Evolutionary conservation across 371 early-diverging fungal genomes (phyloP), one percentile per base, ranked within the genome.

Genomic region (Batkoa obscura): DNA sequence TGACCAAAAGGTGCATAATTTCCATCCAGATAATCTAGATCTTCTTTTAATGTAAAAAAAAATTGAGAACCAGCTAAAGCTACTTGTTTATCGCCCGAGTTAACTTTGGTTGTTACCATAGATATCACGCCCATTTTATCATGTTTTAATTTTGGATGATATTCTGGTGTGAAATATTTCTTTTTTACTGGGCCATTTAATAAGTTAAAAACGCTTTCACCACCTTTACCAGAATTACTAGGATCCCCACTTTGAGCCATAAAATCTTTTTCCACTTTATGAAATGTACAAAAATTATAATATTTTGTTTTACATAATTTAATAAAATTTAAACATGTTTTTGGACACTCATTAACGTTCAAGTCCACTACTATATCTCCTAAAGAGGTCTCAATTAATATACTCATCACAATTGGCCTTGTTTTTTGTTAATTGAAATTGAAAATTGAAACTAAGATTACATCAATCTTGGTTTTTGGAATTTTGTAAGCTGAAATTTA

Each of bases 1-100:
- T 84, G 71, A 0, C 99, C 99, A 79, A 99, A 94, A 15, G 97
- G 83, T 8, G 94, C 89, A 51, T 94, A 93, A 60, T 87, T 86
- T n/a, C 90, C 91, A 65, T 99, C 93, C 36, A 99, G 71, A 64
- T 91, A 93, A 48, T 85, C 85, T 13, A 94, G 64, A 45, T 70
- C 68, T 33, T 93, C 90, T 0, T 73, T 75, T 36, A 94, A 68
- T 0, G 98, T 95, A 51, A 99, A 88, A 58, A 98, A 97, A 63
- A 99, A 98, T 69, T 99, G 98, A 38, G 92, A 90, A 6, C 80
- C 79, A 55, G 76, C 80, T 0, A 78, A 72, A 13, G 73, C 74
- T 0, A 72, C 66, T 33, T 64, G 62, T 35, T 68, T 70, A 3
- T 70, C 67, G 1, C 66, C 60, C 3, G 64, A 59, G 3, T 3